Evolutionary conservation across 1,139 yeast genomes (phyloP).

Genomic region (Meyerozyma elateridarum): DNA sequence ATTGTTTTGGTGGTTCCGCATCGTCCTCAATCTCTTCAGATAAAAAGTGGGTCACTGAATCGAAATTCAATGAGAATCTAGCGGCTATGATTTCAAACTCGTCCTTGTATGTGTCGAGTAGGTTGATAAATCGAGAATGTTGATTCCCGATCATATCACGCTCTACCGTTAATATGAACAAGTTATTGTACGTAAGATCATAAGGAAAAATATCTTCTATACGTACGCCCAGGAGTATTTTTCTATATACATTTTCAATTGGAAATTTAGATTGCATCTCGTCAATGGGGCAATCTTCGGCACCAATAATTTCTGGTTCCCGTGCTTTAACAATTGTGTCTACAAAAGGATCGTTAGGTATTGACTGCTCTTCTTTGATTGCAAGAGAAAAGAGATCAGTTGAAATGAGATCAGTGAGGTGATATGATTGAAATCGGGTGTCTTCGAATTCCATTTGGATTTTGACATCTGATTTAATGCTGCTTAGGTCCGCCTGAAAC

Average conservation of each 20-base stretch:
- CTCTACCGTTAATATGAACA: constrained; percentile 30
- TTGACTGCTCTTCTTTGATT: no score
- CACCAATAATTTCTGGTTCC: neutral
- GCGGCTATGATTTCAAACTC: constrained; percentile 28
- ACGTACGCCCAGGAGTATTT: neutral
- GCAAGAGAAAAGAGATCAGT: constrained; percentile 30
- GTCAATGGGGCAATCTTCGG: no score
- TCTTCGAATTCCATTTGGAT: constrained; percentile 5
- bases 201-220: constrained; percentile 24
- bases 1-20: constrained; percentile 2
- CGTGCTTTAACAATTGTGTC: neutral
- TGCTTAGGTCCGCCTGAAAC: constrained; percentile 12
- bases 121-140: constrained; percentile 20
- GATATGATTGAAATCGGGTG: constrained; percentile 20
- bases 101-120: constrained; percentile 15
- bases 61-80: constrained; percentile 19
- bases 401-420: constrained; percentile 24
- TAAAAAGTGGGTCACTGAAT: constrained; percentile 14
- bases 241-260: neutral
- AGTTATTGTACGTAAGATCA: constrained; percentile 26
- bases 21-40: neutral
- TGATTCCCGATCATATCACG: constrained; percentile 17
- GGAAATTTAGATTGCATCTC: neutral
- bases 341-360: neutral
- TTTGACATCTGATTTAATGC: constrained; percentile 11